Conservation (phyloP, 2,329 filamentous ascomycete species). For the Atkinsonella texensis region DNA sequence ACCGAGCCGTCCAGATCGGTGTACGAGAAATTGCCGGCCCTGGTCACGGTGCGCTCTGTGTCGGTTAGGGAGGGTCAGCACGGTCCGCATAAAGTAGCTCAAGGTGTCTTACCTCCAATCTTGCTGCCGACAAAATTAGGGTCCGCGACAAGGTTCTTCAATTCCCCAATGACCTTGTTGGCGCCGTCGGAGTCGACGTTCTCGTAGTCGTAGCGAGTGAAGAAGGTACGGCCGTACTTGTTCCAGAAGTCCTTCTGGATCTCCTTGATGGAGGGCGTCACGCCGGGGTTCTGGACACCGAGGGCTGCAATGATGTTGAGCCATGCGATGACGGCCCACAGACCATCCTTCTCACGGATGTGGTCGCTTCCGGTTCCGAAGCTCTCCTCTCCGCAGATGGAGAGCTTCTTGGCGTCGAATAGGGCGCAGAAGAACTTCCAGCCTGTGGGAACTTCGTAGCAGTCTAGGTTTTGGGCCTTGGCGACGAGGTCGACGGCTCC, state of each 20-base stretch:
- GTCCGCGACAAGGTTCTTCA: slow-evolving; percentile 67
- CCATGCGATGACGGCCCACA: slow-evolving; percentile 97
- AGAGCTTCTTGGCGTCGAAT: slow-evolving; percentile 89
- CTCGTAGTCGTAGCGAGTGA: slow-evolving; percentile 98
- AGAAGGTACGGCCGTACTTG: slow-evolving; percentile 93
- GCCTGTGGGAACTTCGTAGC: slow-evolving; percentile 94
- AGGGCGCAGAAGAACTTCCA: slow-evolving; percentile 99
- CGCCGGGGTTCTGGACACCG: slow-evolving; percentile 65
- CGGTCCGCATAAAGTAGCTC: background rate
- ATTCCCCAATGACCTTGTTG: slow-evolving; percentile 74
- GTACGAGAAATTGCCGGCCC: slow-evolving; percentile 95
- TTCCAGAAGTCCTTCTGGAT: slow-evolving; percentile 98
- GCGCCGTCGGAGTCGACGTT: slow-evolving; percentile 84
- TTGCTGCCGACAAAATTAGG: slow-evolving; percentile 68
- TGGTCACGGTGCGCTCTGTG: slow-evolving; percentile 62
- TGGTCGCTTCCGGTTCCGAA: slow-evolving; percentile 98
- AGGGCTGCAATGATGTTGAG: slow-evolving; percentile 96
- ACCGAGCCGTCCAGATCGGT: slow-evolving; percentile 97
- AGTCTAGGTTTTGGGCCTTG: slow-evolving; percentile 80
- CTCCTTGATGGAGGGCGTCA: slow-evolving; percentile 83
- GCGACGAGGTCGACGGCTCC: slow-evolving; percentile 92
- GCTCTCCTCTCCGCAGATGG: slow-evolving; percentile 96
- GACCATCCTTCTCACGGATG: slow-evolving; percentile 96
- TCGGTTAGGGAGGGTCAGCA: slow-evolving; percentile 3
- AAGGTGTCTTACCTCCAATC: slow-evolving; percentile 46